Conservation (phyloP, 2,329 filamentous ascomycete genomes). For the Chrysoporthe puriensis region DNA sequence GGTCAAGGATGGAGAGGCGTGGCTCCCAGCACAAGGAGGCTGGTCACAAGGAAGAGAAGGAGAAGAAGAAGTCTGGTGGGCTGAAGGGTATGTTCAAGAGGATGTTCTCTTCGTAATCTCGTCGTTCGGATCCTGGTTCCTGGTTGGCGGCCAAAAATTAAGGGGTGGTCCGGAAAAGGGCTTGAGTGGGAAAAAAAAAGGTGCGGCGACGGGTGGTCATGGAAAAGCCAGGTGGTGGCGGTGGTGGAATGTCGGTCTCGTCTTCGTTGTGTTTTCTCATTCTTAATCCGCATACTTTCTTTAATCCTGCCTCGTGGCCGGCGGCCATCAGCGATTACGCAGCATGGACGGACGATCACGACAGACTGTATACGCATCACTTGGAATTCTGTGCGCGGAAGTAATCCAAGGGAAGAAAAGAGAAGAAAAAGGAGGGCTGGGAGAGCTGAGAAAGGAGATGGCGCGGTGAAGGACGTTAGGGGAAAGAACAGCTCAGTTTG, state of each 20-base stretch:
- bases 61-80: constrained; percentile 28
- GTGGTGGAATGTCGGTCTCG: background rate
- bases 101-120: constrained; percentile 23
- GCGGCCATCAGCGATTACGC: background rate
- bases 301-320: constrained; percentile 1
- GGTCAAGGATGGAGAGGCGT: constrained; percentile 25
- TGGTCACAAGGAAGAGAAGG: constrained; percentile 24
- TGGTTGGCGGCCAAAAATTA: background rate
- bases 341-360: background rate
- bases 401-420: background rate
- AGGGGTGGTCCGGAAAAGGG: background rate
- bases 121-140: background rate
- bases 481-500: background rate
- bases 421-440: constrained; percentile 24
- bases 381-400: constrained; percentile 5
- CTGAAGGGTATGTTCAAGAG: constrained; percentile 30
- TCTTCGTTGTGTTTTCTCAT: constrained; percentile 10
- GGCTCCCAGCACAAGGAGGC: constrained; percentile 25
- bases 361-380: constrained; percentile 10
- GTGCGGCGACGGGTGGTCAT: background rate
- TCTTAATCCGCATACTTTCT: constrained; percentile 14
- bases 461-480: background rate
- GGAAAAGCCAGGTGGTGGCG: background rate
- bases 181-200: background rate
- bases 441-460: constrained; percentile 13